These are phyloP conservation scores for Hippophae gyantsensis DNA, from an alignment of 306 rosid genomes.

Conservation along the genomic window DNA sequence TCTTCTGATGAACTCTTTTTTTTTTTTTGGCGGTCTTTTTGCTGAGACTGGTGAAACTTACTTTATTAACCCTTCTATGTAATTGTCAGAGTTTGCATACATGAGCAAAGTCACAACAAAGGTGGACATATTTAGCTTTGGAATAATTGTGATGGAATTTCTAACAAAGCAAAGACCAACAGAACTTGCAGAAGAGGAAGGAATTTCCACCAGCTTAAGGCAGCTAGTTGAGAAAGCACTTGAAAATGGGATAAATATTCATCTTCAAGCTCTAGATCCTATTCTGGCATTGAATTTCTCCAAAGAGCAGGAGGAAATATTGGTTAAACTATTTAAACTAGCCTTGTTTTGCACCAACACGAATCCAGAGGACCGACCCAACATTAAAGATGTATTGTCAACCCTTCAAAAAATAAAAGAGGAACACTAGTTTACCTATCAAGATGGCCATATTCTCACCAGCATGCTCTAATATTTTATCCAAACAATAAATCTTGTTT, in stretches of 20 bases:
- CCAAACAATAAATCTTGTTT: too few relatives aligned
- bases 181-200: constrained; percentile 47
- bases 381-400: constrained; percentile 43
- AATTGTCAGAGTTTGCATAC: constrained; percentile 65
- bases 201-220: constrained; percentile 40
- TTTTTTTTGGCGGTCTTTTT: too few relatives aligned
- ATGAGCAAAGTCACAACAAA: constrained; percentile 62
- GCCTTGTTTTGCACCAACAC: constrained; percentile 54
- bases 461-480: too few relatives aligned
- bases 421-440: constrained; percentile 4
- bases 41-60: too few relatives aligned
- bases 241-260: constrained; percentile 30
- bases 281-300: constrained; percentile 24
- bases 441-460: neutral
- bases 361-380: constrained; percentile 57
- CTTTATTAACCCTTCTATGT: too few relatives aligned
- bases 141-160: constrained; percentile 66
- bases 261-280: constrained; percentile 47
- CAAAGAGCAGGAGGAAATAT: constrained; percentile 22
- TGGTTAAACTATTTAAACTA: constrained; percentile 45
- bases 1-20: too few relatives aligned
- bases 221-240: constrained; percentile 52
- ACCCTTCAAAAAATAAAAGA: constrained; percentile 40
- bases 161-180: constrained; percentile 71
- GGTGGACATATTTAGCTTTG: constrained; percentile 79